These are phyloP conservation scores for Trichoderma hamatum DNA, from an alignment of 2,329 filamentous ascomycete genomes.

Conservation along the genomic window DNA sequence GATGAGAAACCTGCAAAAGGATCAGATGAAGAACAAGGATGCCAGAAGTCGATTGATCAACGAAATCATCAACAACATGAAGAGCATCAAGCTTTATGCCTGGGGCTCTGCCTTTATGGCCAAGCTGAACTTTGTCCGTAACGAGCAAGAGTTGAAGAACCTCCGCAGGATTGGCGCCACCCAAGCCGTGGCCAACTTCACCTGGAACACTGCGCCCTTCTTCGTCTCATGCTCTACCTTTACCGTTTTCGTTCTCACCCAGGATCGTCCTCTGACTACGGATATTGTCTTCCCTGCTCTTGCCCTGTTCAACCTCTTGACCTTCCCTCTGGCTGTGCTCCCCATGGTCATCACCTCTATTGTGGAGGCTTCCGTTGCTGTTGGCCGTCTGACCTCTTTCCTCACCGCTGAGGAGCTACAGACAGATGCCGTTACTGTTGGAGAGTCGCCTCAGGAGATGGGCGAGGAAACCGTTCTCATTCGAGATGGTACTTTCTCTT, in stretches of 20 bases:
- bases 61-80: constrained; percentile 99
- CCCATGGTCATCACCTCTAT: constrained; percentile 98
- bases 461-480: constrained; percentile 88
- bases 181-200: constrained; percentile 94
- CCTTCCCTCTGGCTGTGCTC: constrained; percentile 89
- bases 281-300: constrained; percentile 93
- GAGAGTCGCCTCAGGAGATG: constrained; percentile 69
- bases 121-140: constrained; percentile 93
- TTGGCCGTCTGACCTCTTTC: constrained; percentile 81
- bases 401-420: constrained; percentile 90
- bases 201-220: constrained; percentile 97
- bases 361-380: constrained; percentile 93
- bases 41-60: constrained; percentile 90
- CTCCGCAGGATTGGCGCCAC: constrained; percentile 93
- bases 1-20: constrained; percentile 93
- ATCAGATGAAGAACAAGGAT: constrained; percentile 99
- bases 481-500: constrained; percentile 86
- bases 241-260: constrained; percentile 86
- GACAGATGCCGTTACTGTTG: constrained; percentile 72
- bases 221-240: constrained; percentile 97
- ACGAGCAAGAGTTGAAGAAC: constrained; percentile 93
- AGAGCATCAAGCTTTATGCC: constrained; percentile 97
- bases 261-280: constrained; percentile 79
- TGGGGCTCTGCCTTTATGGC: constrained; percentile 98
- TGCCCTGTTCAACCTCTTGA: constrained; percentile 89